Conservation (phyloP, 31 red algal genomes). For the Odonthalia washingtoniensis region DNA sequence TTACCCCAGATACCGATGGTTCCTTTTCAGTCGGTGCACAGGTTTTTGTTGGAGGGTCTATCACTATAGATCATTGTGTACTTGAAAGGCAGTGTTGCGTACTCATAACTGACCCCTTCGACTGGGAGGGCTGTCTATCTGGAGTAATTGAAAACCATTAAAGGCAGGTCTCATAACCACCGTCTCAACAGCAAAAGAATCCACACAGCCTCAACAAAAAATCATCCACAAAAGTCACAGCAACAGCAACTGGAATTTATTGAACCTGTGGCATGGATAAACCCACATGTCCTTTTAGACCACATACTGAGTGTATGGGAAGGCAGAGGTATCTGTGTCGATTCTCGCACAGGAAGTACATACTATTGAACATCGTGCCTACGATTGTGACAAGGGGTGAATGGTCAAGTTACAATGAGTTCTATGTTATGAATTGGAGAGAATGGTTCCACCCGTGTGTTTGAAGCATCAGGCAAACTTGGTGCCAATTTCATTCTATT, state of each 20-base stretch:
- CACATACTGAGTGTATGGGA: conserved; percentile 74
- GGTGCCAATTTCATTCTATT: conserved; percentile 71
- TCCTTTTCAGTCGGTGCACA: conserved; percentile 69
- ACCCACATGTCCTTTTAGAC: conserved; percentile 67
- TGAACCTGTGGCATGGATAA: conserved; percentile 75
- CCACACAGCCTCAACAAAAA: too few species aligned
- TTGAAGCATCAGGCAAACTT: conserved; percentile 59
- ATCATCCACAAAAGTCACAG: too few species aligned
- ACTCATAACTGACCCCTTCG: conserved; percentile 68
- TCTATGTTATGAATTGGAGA: conserved; percentile 66
- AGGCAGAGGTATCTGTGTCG: conserved; percentile 66
- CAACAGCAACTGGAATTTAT: too few species aligned
- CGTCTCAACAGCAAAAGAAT: too few species aligned
- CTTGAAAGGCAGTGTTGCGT: conserved; percentile 54
- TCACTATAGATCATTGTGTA: conserved; percentile 70
- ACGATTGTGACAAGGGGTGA: conserved; percentile 41
- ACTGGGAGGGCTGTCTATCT: conserved; percentile 81
- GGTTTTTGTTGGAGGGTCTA: conserved; percentile 54
- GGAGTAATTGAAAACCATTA: conserved; percentile 70
- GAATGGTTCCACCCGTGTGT: conserved; percentile 60
- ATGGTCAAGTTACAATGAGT: conserved; percentile 51
- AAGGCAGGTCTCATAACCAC: conserved; percentile 17
- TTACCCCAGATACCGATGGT: conserved; percentile 63
- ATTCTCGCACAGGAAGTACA: conserved; percentile 49
- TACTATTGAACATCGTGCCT: conserved; percentile 64